Evolutionary conservation across 2,329 filamentous ascomycete species (phyloP), one percentile per base, ranked within the genome.

Genomic region (Dendrostoma leiphaemia): DNA sequence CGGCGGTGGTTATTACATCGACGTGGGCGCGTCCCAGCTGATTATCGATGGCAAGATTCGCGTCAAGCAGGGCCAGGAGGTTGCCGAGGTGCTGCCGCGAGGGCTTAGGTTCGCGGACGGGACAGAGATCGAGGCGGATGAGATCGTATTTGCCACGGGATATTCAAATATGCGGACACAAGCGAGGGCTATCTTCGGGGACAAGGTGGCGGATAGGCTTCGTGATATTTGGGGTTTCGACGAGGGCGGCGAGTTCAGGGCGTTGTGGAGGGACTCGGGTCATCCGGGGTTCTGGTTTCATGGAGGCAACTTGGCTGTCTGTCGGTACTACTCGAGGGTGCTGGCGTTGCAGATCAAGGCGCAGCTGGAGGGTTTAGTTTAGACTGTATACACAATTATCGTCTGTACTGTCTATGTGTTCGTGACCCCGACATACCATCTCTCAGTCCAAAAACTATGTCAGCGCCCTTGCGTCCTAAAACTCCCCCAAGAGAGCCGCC

Each of bases 1-100:
- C 2, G 84, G 84, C 1, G 86, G 86, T 0, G 85, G 86, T 0
- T 89, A 88, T 64, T 89, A 89, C 67, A 85, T 89, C 58, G 83
- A 89, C 57, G 84, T 88, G 1, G 86, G 86, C 0, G 81, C 79
- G 0, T 81, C 80, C 0, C 69, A 81, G 62, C 74, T 88, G 23
- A 86, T 89, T 54, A 73, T 74, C 2, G 80, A 86, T 12, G 84
- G 85, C 1, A 83, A 82, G 63, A 82, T 89, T 65, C 82, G 82
- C 60, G 71, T 89, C 24, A 82, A 82, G 64, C 79, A 82, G 37
- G 82, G 79, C 1, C 77, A 79, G 4, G 80, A 82, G 10, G 79
- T 88, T 13, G 63, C 69, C 2, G 69, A 73, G 21, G 76, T 88
- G 2, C 71, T 78, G 0, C 69, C 75, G 0, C 62, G 70, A 0